Conservation (phyloP, 345 rosid genomes). For the Raphanus sativus region DNA sequence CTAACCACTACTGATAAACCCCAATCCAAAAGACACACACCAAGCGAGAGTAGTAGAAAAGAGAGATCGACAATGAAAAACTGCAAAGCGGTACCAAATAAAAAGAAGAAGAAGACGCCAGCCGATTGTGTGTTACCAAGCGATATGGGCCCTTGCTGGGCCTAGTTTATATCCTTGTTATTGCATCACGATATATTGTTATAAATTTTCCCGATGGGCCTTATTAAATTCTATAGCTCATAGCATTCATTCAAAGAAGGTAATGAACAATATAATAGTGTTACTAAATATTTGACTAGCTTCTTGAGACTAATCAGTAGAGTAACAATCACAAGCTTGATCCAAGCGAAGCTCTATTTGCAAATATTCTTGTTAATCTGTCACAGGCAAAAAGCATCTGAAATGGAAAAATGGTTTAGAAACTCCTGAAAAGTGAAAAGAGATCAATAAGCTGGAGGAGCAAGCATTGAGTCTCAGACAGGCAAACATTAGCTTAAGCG, state of each 20-base stretch:
- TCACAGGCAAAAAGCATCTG: conserved; percentile 59
- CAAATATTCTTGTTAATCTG: not conserved
- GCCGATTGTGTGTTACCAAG: not conserved
- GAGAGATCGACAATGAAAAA: not conserved
- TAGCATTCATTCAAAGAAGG: too few species aligned
- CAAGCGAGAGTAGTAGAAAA: not conserved
- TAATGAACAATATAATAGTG: too few species aligned
- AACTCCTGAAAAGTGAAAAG: conserved; percentile 55
- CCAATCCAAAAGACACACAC: conserved; percentile 17
- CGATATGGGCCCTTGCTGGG: conserved; percentile 17
- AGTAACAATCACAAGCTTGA: too few species aligned
- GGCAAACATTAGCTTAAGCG: conserved; percentile 41
- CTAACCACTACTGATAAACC: conserved; percentile 43
- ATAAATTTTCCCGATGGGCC: not conserved
- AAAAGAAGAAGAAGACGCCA: not conserved
- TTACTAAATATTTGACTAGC: too few species aligned
- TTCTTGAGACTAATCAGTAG: too few species aligned
- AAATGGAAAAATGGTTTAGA: conserved; percentile 38
- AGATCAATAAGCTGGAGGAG: conserved; percentile 69
- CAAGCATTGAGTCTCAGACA: conserved; percentile 62
- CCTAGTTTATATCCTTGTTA: not conserved
- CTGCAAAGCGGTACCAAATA: not conserved
- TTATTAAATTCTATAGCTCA: not conserved
- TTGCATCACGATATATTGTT: not conserved
- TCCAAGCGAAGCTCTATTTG: too few species aligned